Base-by-base conservation (phyloP, 169 alveolate species). In the Ichthyophthirius multifiliis region DNA sequence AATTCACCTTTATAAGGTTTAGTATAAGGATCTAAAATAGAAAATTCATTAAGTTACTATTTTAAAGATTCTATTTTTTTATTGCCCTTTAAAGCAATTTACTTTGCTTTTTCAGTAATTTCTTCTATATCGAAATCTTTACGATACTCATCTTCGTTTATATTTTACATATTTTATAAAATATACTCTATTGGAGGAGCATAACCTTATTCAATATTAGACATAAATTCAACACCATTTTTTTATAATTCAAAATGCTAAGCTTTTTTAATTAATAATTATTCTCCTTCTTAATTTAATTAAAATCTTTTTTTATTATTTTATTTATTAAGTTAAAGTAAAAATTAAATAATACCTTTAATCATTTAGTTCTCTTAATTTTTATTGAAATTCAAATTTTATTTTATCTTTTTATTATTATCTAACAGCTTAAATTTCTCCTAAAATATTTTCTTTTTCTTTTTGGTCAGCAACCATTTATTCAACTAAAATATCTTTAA, bases 131-230 rank as follows among this genome's bases (percentile, higher is more conserved):
- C 67, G 3, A 44, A 76, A 16, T 75, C 64, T 16, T 39, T 35
- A 13, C 75, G 15, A 43, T 62, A 64, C 10, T 73, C 73, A 41
- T 77, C 86, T n/a, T 83, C 82, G 27, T 76, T 84, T 46, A 73
- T 88, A 37, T 76, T 44, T 43, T 46, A 23, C 16, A 83, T 73
- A 39, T 86, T 89, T 23, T 83, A 74, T 18, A 79, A 81, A 0
- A 86, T 83, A 48, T 82, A 85, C 48, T 89, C 94, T 16, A 85
- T 41, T 5, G 91, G 91, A 6, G 94, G 92, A 18, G 90, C 94
- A 63, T 80, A 83, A 7, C 94, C 94, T 3, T 83, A 43, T 35
- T 89, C 92, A n/a, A 89, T 62, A 44, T 83, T 88, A 30, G 92
- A 34, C 35, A 85, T 65, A 39, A 83, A 89, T 30, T 89, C 92